Percentiles rank a stretch among this genome's conserved stretches.
Evolutionary conservation across 768 basidiomycete species (phyloP).

Genomic region (Gloeostereum incarnatum): DNA sequence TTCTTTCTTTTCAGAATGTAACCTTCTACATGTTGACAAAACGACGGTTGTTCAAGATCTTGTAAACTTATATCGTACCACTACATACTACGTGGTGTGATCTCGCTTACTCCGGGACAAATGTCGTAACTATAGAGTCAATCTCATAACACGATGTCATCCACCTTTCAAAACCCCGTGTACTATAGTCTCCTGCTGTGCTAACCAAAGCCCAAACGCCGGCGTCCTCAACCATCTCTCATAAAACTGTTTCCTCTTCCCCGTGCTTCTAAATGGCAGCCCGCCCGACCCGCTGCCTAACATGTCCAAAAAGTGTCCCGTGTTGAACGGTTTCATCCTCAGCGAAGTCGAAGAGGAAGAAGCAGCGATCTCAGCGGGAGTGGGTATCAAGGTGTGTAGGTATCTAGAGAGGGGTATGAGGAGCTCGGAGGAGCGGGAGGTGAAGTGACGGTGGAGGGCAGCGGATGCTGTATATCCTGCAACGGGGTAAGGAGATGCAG

Average conservation of each 20-base stretch:
- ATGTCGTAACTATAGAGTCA: too few relatives aligned
- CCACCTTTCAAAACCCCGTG: slow-evolving; percentile 36
- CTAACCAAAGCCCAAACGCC: slow-evolving; percentile 74
- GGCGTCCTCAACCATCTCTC: slow-evolving; percentile 68
- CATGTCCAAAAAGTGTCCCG: slow-evolving; percentile 59
- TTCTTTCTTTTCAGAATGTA: too few relatives aligned
- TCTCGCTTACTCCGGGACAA: too few relatives aligned
- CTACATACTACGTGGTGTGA: too few relatives aligned
- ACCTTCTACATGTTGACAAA: too few relatives aligned
- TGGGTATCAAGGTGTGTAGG: slow-evolving; percentile 79
- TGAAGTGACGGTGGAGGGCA: slow-evolving; percentile 72
- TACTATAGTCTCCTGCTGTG: slow-evolving; percentile 66
- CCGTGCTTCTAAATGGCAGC: slow-evolving; percentile 64
- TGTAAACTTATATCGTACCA: too few relatives aligned
- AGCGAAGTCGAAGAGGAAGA: slow-evolving; percentile 22
- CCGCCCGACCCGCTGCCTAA: slow-evolving; percentile 62
- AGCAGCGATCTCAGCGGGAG: slow-evolving; percentile 40
- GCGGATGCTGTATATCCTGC: slow-evolving; percentile 56
- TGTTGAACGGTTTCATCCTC: slow-evolving; percentile 64
- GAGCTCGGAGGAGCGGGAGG: slow-evolving; percentile 75
- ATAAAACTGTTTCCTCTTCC: slow-evolving; percentile 66
- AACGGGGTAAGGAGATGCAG: background rate
- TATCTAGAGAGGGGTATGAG: slow-evolving; percentile 89
- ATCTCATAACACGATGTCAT: too few relatives aligned
- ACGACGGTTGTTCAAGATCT: too few relatives aligned